Evolutionary conservation across 345 rosid genomes (phyloP), one percentile per base, ranked within the genome.

Genomic region (Linum tenue): DNA sequence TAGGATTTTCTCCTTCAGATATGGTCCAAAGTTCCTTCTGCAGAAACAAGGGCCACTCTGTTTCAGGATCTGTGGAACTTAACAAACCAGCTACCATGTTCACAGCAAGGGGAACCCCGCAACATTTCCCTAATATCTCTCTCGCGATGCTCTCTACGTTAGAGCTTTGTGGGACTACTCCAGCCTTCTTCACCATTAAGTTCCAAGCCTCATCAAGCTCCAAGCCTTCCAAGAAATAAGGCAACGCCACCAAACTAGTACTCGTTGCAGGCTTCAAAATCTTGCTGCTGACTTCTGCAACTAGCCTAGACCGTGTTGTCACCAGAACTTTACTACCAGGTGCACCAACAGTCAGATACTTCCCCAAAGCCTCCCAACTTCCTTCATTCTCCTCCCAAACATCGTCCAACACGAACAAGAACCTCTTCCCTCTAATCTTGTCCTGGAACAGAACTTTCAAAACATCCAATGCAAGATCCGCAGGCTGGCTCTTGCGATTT

Each of bases 361-460:
- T 62, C 7, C 58, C 48, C 57, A 70, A 11, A 15, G 12, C 2
- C 3, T 70, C 68, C 73, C 73, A 70, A 3, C 58, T 57, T 7
- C 15, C 38, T 7, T 37, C 17, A 57, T 64, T 58, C 59, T 70
- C 73, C 37, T 37, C 59, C 73, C 73, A 70, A 8, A 70, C 73
- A 64, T 70, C 68, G 43, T 70, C 73, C n/a, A 70, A 63, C 57
- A 64, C 73, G 35, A 70, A 12, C 59, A 70, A 44, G 16, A 70
- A 70, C 68, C 44, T 63, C 7, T 9, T 37, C 68, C 73, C 73
- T 15, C 35, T 56, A 51, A 70, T 37, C 17, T 8, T 17, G 8
- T 70, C 64, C 0, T 48, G 64, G 11, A 70, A 58, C 31, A 14
- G 41, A 11, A 9, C 64, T 59, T 70, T 67, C 37, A 70, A 58